Percentiles rank a stretch among this genome's conserved stretches.
These are phyloP conservation scores for Graphilbum ipis-grandicollis DNA, from an alignment of 2,329 filamentous ascomycete genomes.

Conservation along the genomic window DNA sequence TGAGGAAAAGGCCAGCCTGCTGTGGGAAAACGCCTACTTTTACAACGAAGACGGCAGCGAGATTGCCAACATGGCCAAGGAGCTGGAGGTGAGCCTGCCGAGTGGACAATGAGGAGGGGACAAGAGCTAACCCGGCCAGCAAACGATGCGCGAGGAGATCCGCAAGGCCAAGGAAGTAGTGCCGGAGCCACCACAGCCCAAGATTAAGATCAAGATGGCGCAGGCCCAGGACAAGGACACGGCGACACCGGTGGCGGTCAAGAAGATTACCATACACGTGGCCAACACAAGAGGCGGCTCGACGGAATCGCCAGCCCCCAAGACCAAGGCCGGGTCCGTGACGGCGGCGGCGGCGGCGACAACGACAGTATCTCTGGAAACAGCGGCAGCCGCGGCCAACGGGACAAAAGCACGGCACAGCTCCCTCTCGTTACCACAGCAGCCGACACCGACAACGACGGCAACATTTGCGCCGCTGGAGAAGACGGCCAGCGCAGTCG, in stretches of 20 bases:
- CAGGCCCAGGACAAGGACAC: constrained; percentile 24
- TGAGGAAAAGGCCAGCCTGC: constrained; percentile 59
- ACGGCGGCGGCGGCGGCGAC: constrained; percentile 17
- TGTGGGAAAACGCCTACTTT: constrained; percentile 76
- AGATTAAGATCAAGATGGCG: constrained; percentile 64
- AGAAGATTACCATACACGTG: constrained; percentile 58
- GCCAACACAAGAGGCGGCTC: constrained; percentile 36
- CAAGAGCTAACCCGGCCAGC: constrained; percentile 1
- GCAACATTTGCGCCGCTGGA: constrained; percentile 13
- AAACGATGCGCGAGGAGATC: constrained; percentile 46
- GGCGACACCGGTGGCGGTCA: constrained; percentile 19
- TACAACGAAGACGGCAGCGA: constrained; percentile 90
- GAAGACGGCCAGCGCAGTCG: constrained; percentile 23
- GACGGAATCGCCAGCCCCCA: constrained; percentile 32
- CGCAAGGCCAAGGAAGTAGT: constrained; percentile 57
- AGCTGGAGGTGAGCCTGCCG: constrained; percentile 62
- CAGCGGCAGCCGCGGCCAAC: constrained; percentile 13
- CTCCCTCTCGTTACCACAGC: not conserved
- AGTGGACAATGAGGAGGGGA: not conserved
- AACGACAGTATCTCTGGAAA: constrained; percentile 14
- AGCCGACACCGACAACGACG: constrained; percentile 7
- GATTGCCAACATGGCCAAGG: constrained; percentile 58
- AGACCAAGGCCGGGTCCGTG: constrained; percentile 16
- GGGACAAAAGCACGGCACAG: constrained; percentile 5
- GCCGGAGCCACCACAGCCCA: constrained; percentile 53